Percentiles rank a stretch among this genome's conserved stretches.
Conservation (phyloP, 495 filamentous ascomycete genomes). For the Trichoderma reesei region DNA sequence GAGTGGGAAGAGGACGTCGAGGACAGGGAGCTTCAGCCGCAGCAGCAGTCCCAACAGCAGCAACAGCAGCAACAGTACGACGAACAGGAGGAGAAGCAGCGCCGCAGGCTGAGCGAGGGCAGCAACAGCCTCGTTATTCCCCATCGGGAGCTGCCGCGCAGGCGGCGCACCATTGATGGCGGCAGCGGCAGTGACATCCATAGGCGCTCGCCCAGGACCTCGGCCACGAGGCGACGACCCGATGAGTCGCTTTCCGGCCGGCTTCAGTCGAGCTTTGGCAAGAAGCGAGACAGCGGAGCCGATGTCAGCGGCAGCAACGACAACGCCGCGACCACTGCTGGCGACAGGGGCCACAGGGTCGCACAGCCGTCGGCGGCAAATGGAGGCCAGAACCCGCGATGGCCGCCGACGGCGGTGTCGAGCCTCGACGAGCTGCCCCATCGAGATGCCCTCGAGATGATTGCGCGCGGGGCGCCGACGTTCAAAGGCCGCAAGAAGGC, state of each 20-base stretch:
- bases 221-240: background rate
- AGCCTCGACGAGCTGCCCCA: conserved; percentile 33
- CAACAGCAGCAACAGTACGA: background rate
- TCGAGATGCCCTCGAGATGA: conserved; percentile 37
- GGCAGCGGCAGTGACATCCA: background rate
- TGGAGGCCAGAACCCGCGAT: conserved; percentile 29
- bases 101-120: conserved; percentile 1
- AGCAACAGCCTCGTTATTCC: background rate
- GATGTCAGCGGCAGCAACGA: conserved; percentile 26
- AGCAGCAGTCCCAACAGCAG: background rate
- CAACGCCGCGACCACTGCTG: background rate
- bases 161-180: background rate
- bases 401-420: conserved; percentile 37
- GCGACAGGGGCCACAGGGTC: background rate
- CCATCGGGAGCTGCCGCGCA: background rate
- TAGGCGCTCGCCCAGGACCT: background rate
- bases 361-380: conserved; percentile 29
- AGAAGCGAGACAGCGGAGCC: conserved; percentile 13
- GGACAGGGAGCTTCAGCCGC: background rate
- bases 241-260: background rate
- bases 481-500: conserved; percentile 36
- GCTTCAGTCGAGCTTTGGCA: background rate
- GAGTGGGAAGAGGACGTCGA: conserved; percentile 1
- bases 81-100: background rate
- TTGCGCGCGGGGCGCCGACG: conserved; percentile 35